These are phyloP conservation scores for Fraxinus albicans DNA, from an alignment of 305 asterid species.

Conservation along the genomic window DNA sequence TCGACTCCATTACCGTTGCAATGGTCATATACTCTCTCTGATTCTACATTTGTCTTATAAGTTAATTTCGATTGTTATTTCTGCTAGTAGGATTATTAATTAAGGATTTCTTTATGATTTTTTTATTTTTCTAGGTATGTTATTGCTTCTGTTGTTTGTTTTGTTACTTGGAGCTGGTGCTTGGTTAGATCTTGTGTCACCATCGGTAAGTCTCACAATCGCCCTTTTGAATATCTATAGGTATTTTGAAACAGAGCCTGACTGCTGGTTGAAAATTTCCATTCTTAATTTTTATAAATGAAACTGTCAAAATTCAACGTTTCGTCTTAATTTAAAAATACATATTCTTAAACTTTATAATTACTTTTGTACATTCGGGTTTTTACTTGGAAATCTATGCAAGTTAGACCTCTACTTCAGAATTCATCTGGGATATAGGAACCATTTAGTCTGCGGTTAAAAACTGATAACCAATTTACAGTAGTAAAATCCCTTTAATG, in stretches of 20 bases:
- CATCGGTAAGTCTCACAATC: constrained; percentile 48
- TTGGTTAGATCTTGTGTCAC: constrained; percentile 62
- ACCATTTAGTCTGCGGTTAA: neutral
- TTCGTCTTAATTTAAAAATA: neutral
- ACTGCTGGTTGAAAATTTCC: neutral
- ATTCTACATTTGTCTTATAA: neutral
- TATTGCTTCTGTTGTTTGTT: constrained; percentile 54
- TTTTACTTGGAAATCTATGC: neutral
- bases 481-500: neutral
- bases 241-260: neutral
- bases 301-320: neutral
- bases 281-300: neutral
- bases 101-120: neutral
- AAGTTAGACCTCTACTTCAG: neutral
- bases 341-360: neutral
- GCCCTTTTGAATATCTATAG: neutral
- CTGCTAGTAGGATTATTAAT: neutral
- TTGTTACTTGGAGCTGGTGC: constrained; percentile 62
- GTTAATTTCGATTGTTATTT: neutral
- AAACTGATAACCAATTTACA: neutral
- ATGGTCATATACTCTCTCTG: constrained; percentile 40
- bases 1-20: constrained; percentile 82
- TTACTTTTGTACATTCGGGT: neutral
- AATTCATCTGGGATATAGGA: neutral
- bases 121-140: constrained; percentile 41